Base-by-base conservation (phyloP, 2,329 filamentous ascomycete species). In the Aspergillus oerlinghausenensis region DNA sequence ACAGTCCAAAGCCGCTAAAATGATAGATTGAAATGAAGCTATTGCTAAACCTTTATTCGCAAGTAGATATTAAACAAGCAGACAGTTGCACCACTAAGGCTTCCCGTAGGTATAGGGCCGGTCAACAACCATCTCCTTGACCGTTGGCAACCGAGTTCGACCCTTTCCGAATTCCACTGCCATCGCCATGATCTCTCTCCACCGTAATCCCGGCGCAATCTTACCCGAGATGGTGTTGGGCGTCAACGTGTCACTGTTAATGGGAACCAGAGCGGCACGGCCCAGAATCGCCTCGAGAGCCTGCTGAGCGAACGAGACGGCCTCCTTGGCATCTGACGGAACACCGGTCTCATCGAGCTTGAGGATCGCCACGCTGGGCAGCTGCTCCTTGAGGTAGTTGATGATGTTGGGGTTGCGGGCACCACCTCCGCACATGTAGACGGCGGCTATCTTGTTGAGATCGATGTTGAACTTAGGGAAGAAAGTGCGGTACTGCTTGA, bases 201-300 rank as follows among this genome's bases (percentile, higher is more conserved):
- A 35, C 4, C 32, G 32, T 11, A 35, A 35, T 5, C 32, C 32
- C 14, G 32, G 32, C 11, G 32, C 32, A 35, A 35, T 35, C 32
- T 35, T 35, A 1, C 32, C 32, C 11, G 32, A 35, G 32, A 35
- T 35, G 11, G 32, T 35, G 32, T 35, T 35, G 32, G 32, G 32
- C 11, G 32, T 35, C 11, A 35, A 17, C 11, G 32, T 35, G 57
- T 35, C 32, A 35, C 32, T 35, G 32, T 35, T 35, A 14, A 35
- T 72, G 2, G 82, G 82, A 8, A 85, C 80, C 0, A 78, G 80
- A 49, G 84, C 82, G 29, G 76, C 78, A 14, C 83, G 75, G 9
- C 81, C 82, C 0, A 84, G 77, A n/a, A 85, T 66, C 2, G 82
- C 80, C 65, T 86, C 82, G 77, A 86, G 81, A 3, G 79, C 83